Percentiles rank a stretch among this genome's conserved stretches.
phyloP scores from a whole-genome alignment of 1,284 basidiomycete genomes.

The Cryptococcus wingfieldii region DNA sequence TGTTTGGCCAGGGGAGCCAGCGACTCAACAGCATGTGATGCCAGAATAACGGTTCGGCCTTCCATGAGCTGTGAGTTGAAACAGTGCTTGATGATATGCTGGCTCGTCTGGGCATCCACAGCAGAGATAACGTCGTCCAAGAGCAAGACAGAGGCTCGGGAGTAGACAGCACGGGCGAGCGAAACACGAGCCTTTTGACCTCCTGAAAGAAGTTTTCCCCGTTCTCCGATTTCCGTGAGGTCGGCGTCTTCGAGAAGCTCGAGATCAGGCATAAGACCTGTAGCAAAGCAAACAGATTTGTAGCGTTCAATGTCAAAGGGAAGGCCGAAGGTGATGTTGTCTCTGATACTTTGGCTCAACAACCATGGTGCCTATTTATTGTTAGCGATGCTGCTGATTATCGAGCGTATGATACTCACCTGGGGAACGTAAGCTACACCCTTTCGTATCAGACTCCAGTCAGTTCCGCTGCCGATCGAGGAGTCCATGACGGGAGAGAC shows the following conservation, averaged over 20 bases:
- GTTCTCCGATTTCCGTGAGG: constrained; percentile 55
- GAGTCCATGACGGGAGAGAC: constrained; percentile 45
- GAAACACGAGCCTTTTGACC: constrained; percentile 60
- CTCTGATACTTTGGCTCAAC: constrained; percentile 52
- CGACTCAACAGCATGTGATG: constrained; percentile 67
- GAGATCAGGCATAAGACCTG: constrained; percentile 52
- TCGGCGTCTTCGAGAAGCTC: constrained; percentile 53
- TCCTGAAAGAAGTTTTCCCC: constrained; percentile 40
- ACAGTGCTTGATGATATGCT: constrained; percentile 74
- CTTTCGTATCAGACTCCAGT: constrained; percentile 55
- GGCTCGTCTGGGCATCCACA: constrained; percentile 78
- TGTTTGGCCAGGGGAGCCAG: constrained; percentile 30
- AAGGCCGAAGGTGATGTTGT: constrained; percentile 55
- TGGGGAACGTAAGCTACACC: constrained; percentile 54
- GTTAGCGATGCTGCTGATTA: background rate
- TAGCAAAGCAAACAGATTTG: constrained; percentile 21
- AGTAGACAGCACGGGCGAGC: constrained; percentile 43
- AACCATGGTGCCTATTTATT: constrained; percentile 49
- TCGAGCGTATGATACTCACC: constrained; percentile 17
- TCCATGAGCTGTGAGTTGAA: constrained; percentile 72
- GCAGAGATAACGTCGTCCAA: constrained; percentile 36
- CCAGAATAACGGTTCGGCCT: constrained; percentile 74
- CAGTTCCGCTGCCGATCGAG: constrained; percentile 54
- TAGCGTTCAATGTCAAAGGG: constrained; percentile 51
- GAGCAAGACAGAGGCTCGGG: constrained; percentile 31